A percentile compares a stretch with the other conserved stretches of the same genome.
Evolutionary conservation across 176 grass and related monocot genomes (phyloP).

Genomic region (Cenchrus fungigraminus): DNA sequence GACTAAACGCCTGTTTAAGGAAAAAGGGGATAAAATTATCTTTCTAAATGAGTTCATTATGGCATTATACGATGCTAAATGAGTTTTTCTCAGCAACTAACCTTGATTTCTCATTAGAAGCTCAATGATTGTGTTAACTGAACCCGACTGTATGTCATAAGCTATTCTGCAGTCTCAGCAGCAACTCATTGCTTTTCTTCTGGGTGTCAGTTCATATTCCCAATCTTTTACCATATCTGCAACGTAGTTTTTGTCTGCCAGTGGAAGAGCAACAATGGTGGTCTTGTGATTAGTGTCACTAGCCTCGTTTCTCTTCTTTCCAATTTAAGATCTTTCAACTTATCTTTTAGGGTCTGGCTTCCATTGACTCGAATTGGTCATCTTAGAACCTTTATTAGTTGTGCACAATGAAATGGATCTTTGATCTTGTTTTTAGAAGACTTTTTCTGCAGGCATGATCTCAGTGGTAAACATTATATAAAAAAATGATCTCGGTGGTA

Average conservation of each 20-base stretch:
- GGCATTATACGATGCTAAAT: too few species aligned
- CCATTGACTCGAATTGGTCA: slow-evolving; percentile 85
- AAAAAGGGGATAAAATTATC: too few species aligned
- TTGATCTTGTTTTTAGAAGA: slow-evolving; percentile 59
- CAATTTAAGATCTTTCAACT: slow-evolving; percentile 50
- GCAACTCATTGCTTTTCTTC: too few species aligned
- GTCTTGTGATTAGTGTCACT: background rate
- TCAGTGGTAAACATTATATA: too few species aligned
- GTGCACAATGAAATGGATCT: slow-evolving; percentile 63
- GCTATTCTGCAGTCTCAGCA: slow-evolving; percentile 53
- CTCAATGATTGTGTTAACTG: too few species aligned
- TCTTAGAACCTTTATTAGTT: slow-evolving; percentile 71
- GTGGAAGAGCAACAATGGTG: slow-evolving; percentile 72
- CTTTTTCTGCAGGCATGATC: slow-evolving; percentile 50
- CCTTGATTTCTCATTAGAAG: too few species aligned
- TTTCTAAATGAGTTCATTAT: too few species aligned
- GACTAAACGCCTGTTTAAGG: too few species aligned
- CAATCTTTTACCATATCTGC: slow-evolving; percentile 59
- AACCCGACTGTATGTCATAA: slow-evolving; percentile 37
- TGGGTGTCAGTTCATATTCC: too few species aligned
- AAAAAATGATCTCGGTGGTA: slow-evolving; percentile 47
- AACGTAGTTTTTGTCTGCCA: slow-evolving; percentile 54
- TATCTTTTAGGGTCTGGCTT: slow-evolving; percentile 59
- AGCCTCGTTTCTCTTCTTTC: slow-evolving; percentile 35
- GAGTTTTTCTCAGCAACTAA: too few species aligned